Conservation (phyloP, 1,139 yeast genomes). For the Blastobotrys petasosporus region DNA sequence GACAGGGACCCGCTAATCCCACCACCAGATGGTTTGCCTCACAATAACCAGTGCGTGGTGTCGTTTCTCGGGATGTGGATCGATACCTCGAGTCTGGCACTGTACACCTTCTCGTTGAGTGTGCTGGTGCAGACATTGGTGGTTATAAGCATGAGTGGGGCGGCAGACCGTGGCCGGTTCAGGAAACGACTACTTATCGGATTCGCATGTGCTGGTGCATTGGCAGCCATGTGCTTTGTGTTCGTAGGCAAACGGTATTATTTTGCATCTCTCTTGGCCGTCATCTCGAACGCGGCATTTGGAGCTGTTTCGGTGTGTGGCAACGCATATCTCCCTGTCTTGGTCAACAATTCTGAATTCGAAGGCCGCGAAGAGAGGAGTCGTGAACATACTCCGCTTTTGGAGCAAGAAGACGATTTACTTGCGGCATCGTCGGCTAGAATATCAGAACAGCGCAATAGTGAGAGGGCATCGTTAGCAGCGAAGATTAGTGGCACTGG, state of each 20-base stretch:
- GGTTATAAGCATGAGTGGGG: constrained; percentile 63
- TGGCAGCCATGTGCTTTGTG: constrained; percentile 44
- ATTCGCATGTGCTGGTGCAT: constrained; percentile 52
- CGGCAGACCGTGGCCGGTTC: constrained; percentile 51
- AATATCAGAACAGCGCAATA: constrained; percentile 4
- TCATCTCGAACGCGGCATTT: constrained; percentile 57
- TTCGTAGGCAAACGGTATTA: constrained; percentile 45
- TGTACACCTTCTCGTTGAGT: constrained; percentile 60
- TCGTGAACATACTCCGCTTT: constrained; percentile 14
- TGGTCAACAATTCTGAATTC: constrained; percentile 36
- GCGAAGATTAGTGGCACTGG: constrained; percentile 53
- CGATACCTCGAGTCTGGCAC: constrained; percentile 62
- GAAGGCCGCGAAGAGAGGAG: neutral
- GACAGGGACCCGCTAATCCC: constrained; percentile 21
- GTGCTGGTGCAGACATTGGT: constrained; percentile 59
- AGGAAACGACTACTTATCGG: constrained; percentile 47
- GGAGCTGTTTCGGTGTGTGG: constrained; percentile 74
- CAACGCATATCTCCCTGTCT: constrained; percentile 58
- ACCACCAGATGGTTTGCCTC: constrained; percentile 6
- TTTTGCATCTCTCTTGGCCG: constrained; percentile 49
- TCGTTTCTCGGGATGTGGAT: constrained; percentile 47
- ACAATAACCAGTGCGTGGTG: constrained; percentile 37
- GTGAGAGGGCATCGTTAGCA: constrained; percentile 12
- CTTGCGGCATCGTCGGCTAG: neutral
- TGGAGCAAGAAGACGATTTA: constrained; percentile 15